Evolutionary conservation across 2,329 filamentous ascomycete genomes (phyloP), one percentile per base, ranked within the genome.

Genomic region (Aspergillus sp.): DNA sequence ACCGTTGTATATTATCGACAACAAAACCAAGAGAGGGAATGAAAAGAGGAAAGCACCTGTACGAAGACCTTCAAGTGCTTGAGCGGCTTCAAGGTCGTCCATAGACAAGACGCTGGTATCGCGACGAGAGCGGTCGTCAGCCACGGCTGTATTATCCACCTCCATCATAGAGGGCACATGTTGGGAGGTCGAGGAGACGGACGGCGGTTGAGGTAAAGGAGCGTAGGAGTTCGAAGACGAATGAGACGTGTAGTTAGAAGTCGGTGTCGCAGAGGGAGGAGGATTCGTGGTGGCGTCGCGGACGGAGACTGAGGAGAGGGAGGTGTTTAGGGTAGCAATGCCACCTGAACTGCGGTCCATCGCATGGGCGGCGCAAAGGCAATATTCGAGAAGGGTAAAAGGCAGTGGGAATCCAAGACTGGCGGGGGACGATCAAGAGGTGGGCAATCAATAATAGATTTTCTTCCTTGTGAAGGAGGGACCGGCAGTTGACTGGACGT

Each of bases 11-110:
- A 13, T 7, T n/a, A 49, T 37, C 13, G 13, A 37, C 13, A 13
- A 5, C 15, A 37, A 7, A 37, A 9, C 34, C 34, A n/a, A 15
- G 34, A 37, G 34, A n/a, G 42, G 27, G 15, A 17, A 56, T 24
- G 27, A 30, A 47, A 7, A 22, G 15, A 27, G 11, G 13, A 45
- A 27, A 45, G 40, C 78, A 91, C 89, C 88, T 66, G 89, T 86
- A 75, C 87, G 83, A 59, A 93, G 80, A 65, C 90, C 88, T 49
- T 89, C 89, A 13, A 93, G 77, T 7, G 89, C 89, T 73, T 92
- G 88, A 30, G 89, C 89, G 22, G 89, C 89, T 64, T 80, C 77
- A 50, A 80, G 73, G 60, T 80, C 78, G 62, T 80, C 78, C 69
- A 79, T 77, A 37, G 78, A 80, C 51, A 80, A 65, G 40, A 79